phyloP scores from a whole-genome alignment of 805 yeast genomes.

The Spathaspora passalidarum region DNA sequence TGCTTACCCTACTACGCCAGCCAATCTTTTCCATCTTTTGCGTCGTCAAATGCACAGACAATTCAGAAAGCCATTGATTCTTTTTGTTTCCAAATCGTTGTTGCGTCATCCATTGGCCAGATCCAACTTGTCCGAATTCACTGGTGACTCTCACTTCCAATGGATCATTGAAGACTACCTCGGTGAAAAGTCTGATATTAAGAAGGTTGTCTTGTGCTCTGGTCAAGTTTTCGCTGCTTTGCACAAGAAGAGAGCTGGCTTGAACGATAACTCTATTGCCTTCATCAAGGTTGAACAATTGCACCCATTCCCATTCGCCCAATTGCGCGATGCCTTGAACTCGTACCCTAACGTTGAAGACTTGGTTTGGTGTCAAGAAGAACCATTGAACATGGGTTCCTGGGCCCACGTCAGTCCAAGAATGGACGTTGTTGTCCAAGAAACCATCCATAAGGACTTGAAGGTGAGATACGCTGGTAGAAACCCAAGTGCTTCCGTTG shows the following conservation, averaged over 20 bases:
- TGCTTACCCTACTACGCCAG: conserved; percentile 97
- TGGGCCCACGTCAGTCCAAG: conserved; percentile 95
- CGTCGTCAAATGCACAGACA: conserved; percentile 99
- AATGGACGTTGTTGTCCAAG: conserved; percentile 68
- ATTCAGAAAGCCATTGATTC: conserved; percentile 86
- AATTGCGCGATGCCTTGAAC: conserved; percentile 78
- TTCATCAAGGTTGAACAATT: conserved; percentile 87
- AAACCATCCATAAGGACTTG: conserved; percentile 63
- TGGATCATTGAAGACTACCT: conserved; percentile 95
- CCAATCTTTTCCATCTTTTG: conserved; percentile 91
- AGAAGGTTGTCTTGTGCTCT: conserved; percentile 76
- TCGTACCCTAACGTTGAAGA: conserved; percentile 81
- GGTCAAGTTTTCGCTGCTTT: conserved; percentile 97
- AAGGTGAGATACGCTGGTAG: conserved; percentile 89
- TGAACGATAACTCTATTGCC: conserved; percentile 81
- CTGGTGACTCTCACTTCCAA: conserved; percentile 79
- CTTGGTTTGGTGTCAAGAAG: conserved; percentile 97
- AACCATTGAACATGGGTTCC: conserved; percentile 97
- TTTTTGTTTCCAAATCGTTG: conserved; percentile 89
- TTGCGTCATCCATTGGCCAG: conserved; percentile 98
- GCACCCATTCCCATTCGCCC: conserved; percentile 49
- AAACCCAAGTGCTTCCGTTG: conserved; percentile 96
- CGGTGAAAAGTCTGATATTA: conserved; percentile 78
- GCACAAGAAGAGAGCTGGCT: conserved; percentile 79
- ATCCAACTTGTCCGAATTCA: conserved; percentile 78